Evolutionary conservation across 768 basidiomycete genomes (phyloP).

Genomic region (Porpolomopsis calyptriformis): DNA sequence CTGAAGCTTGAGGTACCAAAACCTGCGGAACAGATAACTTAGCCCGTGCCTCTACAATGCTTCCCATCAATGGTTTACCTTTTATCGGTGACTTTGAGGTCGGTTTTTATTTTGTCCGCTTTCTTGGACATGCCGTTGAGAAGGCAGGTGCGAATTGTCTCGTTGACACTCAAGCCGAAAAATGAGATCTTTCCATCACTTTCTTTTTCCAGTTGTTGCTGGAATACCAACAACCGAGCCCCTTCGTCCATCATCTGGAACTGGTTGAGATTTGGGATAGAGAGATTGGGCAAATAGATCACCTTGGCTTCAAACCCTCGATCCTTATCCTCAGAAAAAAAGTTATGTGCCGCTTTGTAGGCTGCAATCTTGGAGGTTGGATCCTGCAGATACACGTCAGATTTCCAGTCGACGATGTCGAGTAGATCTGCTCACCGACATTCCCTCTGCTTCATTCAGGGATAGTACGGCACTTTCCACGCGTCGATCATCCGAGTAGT

Average conservation of each 20-base stretch:
- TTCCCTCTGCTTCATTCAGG: conserved; percentile 67
- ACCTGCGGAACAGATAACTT: conserved; percentile 36
- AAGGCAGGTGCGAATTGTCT: conserved; percentile 72
- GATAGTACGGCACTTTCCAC: conserved; percentile 88
- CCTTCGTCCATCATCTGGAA: conserved; percentile 86
- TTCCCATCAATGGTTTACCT: conserved; percentile 46
- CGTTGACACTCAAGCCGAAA: conserved; percentile 77
- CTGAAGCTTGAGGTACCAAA: conserved; percentile 88
- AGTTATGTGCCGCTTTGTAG: conserved; percentile 79
- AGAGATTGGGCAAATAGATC: neutral
- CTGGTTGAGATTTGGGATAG: neutral
- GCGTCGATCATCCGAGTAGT: conserved; percentile 93
- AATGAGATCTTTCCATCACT: conserved; percentile 66
- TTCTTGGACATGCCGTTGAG: conserved; percentile 72
- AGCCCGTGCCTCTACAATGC: conserved; percentile 3
- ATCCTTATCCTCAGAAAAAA: conserved; percentile 93
- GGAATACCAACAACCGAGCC: conserved; percentile 59
- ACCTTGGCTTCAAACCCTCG: conserved; percentile 82
- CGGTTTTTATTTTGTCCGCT: conserved; percentile 79
- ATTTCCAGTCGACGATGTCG: neutral
- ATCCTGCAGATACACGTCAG: conserved; percentile 41
- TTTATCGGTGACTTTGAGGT: conserved; percentile 94
- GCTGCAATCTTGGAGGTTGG: conserved; percentile 56
- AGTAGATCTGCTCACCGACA: conserved; percentile 35
- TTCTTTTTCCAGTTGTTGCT: conserved; percentile 85